Conservation (phyloP, 2,329 filamentous ascomycete genomes). For the Fusarium sp. region DNA sequence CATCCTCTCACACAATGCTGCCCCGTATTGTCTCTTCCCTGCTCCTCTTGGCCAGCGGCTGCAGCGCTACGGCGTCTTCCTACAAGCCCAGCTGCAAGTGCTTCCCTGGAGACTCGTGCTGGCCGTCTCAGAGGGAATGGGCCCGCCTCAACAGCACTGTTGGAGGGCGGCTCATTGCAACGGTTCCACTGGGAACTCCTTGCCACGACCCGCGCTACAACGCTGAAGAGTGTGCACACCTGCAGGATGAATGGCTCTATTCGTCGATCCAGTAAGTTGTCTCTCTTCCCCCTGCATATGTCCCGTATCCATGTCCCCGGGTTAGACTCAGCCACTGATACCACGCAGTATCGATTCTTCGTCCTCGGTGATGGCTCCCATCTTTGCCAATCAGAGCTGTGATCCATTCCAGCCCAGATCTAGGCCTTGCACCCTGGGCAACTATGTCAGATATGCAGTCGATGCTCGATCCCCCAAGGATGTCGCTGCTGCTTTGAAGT, state of each 20-base stretch:
- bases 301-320: not conserved
- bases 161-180: constrained; percentile 61
- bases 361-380: constrained; percentile 49
- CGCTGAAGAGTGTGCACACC: constrained; percentile 53
- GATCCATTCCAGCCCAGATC: constrained; percentile 48
- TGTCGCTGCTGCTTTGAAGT: constrained; percentile 46
- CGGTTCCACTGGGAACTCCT: constrained; percentile 60
- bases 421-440: constrained; percentile 56
- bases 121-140: constrained; percentile 62
- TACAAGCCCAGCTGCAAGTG: constrained; percentile 13
- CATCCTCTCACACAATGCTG: not conserved
- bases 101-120: constrained; percentile 61
- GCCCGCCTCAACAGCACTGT: constrained; percentile 61
- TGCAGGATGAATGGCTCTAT: constrained; percentile 57
- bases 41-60: constrained; percentile 6
- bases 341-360: constrained; percentile 30
- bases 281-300: not conserved
- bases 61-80: not conserved
- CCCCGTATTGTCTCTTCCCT: not conserved
- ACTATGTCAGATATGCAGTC: constrained; percentile 56
- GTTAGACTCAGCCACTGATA: not conserved
- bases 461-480: constrained; percentile 46
- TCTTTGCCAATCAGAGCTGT: constrained; percentile 54
- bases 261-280: constrained; percentile 58
- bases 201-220: constrained; percentile 64